These are phyloP conservation scores for Leccinum subgranulosum DNA, from an alignment of 768 basidiomycete species.

Conservation along the genomic window DNA sequence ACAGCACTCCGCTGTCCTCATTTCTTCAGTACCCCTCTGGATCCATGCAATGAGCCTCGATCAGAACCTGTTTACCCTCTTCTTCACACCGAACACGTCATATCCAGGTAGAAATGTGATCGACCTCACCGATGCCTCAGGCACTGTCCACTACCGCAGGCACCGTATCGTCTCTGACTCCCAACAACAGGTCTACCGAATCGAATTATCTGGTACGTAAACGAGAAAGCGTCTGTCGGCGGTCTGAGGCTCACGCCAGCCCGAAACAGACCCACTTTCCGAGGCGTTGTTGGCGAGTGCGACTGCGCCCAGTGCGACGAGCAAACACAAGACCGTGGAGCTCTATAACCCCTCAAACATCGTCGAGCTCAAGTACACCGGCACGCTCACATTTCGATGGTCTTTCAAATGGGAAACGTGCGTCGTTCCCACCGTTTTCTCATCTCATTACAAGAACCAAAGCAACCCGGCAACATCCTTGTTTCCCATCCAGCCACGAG, in stretches of 20 bases:
- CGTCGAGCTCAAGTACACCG: conserved; percentile 72
- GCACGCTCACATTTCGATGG: conserved; percentile 75
- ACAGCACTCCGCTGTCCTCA: not conserved
- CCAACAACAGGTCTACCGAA: conserved; percentile 46
- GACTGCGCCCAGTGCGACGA: conserved; percentile 57
- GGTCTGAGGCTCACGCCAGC: not conserved
- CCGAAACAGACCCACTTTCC: conserved; percentile 62
- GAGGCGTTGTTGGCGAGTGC: conserved; percentile 69
- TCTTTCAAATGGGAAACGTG: conserved; percentile 81
- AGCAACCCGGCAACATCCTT: conserved; percentile 37
- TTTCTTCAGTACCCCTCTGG: not conserved
- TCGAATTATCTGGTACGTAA: conserved; percentile 63
- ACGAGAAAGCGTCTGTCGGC: not conserved
- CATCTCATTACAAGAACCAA: conserved; percentile 26
- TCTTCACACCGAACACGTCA: conserved; percentile 56
- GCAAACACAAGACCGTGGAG: conserved; percentile 72
- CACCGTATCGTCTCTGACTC: conserved; percentile 45
- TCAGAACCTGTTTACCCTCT: conserved; percentile 81
- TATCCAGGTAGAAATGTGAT: conserved; percentile 49
- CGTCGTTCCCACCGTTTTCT: conserved; percentile 26
- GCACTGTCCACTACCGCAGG: conserved; percentile 69
- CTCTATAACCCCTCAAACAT: conserved; percentile 68
- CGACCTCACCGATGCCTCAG: conserved; percentile 59
- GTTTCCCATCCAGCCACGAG: conserved; percentile 51
- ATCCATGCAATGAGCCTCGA: conserved; percentile 66